Evolutionary conservation across 2,329 filamentous ascomycete species (phyloP), one percentile per base, ranked within the genome.

Genomic region (Trichoderma atrobrunneum): DNA sequence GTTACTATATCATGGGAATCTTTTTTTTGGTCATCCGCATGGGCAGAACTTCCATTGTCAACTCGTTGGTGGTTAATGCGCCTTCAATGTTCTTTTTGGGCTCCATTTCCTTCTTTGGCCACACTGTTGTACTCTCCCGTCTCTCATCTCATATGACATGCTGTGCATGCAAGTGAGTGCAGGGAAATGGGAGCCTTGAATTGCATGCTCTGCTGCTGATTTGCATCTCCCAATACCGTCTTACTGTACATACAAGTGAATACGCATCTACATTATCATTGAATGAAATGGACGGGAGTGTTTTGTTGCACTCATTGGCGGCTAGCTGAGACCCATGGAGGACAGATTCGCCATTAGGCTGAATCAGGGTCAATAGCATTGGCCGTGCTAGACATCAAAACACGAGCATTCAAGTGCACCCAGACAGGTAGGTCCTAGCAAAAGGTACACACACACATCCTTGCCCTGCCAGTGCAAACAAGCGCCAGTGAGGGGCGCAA

Each of bases 401-500:
- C 7, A 43, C 39, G 39, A n/a, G 39, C 39, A 43, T n/a, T n/a
- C 16, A 43, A n/a, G 39, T 10, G 16, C 39, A 18, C 39, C 39
- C 39, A 43, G 39, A 43, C 39, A 43, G 39, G 39, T 43, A 43
- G 39, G 43, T 51, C 43, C 43, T 21, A 51, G 18, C n/a, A 43
- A 10, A 51, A 51, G n/a, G 43, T 21, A 51, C n/a, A 51, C 2
- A 51, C 8, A 21, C 36, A 18, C 36, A 48, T 54, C 48, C 21
- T 21, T 54, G 48, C 48, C 48, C 11, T 24, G 48, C 48, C 11
- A 14, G 48, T 24, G 21, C 48, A 24, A 24, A 21, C 43, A 54
- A 54, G 48, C 26, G 56, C 56, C 67, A 36, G 57, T 36, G 57
- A 61, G 57, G 57, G 67, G 67, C 43, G 67, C 39, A 62, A 21